Conservation (phyloP, 352 stramenopile genomes). For the Thalassiosira sp. region DNA sequence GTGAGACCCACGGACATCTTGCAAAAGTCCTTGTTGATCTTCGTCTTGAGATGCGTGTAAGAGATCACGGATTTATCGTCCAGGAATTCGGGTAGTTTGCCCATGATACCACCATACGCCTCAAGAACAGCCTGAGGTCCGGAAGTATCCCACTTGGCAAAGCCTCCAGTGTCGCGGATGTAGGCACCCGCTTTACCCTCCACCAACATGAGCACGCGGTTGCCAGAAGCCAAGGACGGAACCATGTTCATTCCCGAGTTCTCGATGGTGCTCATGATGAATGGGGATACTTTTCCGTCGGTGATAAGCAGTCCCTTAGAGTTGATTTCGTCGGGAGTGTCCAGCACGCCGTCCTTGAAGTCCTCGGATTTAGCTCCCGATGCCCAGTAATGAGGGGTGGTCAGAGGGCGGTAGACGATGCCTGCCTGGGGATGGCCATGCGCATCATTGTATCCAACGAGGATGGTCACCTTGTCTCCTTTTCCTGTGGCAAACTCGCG, state of each 20-base stretch:
- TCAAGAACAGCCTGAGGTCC: slow-evolving; percentile 66
- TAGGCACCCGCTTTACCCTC: slow-evolving; percentile 66
- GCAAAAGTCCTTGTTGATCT: slow-evolving; percentile 35
- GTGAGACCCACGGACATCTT: slow-evolving; percentile 27
- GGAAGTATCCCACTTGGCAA: slow-evolving; percentile 66
- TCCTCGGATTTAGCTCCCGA: slow-evolving; percentile 31
- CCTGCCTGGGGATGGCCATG: slow-evolving; percentile 52
- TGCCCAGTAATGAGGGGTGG: slow-evolving; percentile 49
- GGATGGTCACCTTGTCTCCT: slow-evolving; percentile 66
- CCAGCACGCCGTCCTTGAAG: slow-evolving; percentile 21
- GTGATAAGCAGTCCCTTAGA: slow-evolving; percentile 58
- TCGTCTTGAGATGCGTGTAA: slow-evolving; percentile 35
- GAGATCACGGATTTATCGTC: slow-evolving; percentile 27
- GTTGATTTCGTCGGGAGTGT: slow-evolving; percentile 28
- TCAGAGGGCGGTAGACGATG: slow-evolving; percentile 65
- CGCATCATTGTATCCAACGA: slow-evolving; percentile 59
- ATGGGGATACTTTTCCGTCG: slow-evolving; percentile 72
- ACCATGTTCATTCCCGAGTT: slow-evolving; percentile 56
- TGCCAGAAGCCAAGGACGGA: slow-evolving; percentile 59
- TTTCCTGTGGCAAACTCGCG: slow-evolving; percentile 62
- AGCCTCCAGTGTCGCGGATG: slow-evolving; percentile 64
- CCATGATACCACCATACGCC: slow-evolving; percentile 58
- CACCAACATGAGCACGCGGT: slow-evolving; percentile 70
- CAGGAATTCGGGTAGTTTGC: slow-evolving; percentile 50
- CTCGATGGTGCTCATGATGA: slow-evolving; percentile 58